Base-by-base conservation (phyloP, 768 basidiomycete genomes). In the Mycena epipterygia region DNA sequence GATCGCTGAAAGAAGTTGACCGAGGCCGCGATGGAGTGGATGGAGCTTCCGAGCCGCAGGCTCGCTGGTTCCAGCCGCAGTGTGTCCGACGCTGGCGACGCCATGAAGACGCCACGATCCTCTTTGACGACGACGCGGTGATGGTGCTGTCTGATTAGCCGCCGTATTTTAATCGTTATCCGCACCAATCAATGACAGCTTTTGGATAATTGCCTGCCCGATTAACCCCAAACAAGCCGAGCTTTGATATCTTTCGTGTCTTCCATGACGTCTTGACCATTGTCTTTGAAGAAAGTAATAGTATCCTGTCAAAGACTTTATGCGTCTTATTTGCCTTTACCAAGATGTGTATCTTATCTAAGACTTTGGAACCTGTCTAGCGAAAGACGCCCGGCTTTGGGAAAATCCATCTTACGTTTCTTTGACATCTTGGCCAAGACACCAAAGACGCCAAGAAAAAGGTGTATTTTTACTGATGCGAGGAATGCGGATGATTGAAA, bases 311-410 rank as follows among this genome's bases (percentile, higher is more conserved):
- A 8, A 62, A 62, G 60, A 62, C n/a, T n/a, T n/a, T n/a, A n/a
- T n/a, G n/a, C n/a, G n/a, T n/a, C 60, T 62, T 62, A 49, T 35
- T 2, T 1, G 60, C 51, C 60, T 62, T 62, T 4, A 0, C n/a
- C 32, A 62, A 62, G 60, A 62, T 14, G 14, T 8, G 7, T 12
- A 41, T 41, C 51, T 61, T 64, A 21, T 27, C 35, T 42, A 53
- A 64, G 62, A 64, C 48, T 62, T 62, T 62, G 37, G 35, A 27
- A 62, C 17, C 48, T 51, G 33, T 32, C 21, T 61, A 61, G 46
- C 60, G n/a, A 30, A 59, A 59, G 58, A 59, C 58, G 21, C 30
- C 21, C 21, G 27, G 37, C 42, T 46, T 59, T 25, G 25, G 57
- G 11, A 59, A 33, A 46, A 59, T 27, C 11, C 11, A 29, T 59